Conservation (phyloP, 257 asterid species). For the Fraxinus cuspidata region DNA sequence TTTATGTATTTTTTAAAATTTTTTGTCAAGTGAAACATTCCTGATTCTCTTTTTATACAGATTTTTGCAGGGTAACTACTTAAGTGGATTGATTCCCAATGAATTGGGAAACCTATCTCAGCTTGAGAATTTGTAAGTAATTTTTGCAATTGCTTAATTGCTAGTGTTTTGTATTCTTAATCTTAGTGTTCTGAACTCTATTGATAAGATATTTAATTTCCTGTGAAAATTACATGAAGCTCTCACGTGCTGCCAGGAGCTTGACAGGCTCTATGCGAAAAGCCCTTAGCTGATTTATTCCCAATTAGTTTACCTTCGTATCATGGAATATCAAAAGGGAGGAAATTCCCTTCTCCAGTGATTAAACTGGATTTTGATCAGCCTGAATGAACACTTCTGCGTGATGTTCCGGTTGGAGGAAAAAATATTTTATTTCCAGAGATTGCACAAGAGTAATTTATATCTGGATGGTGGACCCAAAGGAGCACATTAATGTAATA, state of each 20-base stretch:
- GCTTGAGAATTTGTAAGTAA: constrained; percentile 78
- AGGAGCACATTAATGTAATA: background rate
- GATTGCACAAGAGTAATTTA: background rate
- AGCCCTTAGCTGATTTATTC: background rate
- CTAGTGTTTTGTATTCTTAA: constrained; percentile 9
- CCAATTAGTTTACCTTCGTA: background rate
- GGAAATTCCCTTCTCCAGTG: background rate
- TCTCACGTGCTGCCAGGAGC: background rate
- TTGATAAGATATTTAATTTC: constrained; percentile 16
- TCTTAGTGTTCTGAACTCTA: constrained; percentile 17
- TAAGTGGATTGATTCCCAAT: constrained; percentile 79
- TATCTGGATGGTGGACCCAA: background rate
- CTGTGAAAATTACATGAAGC: constrained; percentile 2
- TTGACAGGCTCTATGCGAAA: background rate
- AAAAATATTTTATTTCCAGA: background rate
- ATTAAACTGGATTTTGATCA: background rate
- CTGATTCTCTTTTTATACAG: constrained; percentile 49
- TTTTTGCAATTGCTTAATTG: constrained; percentile 21
- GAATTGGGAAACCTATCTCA: constrained; percentile 80
- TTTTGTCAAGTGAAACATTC: constrained; percentile 20
- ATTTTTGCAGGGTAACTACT: constrained; percentile 90
- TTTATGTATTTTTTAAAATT: constrained; percentile 12
- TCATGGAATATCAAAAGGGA: background rate
- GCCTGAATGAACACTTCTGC: background rate
- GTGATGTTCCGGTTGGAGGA: background rate